Base-by-base conservation (phyloP, 176 grass and related monocot species). In the Coix lacrymajobi region DNA sequence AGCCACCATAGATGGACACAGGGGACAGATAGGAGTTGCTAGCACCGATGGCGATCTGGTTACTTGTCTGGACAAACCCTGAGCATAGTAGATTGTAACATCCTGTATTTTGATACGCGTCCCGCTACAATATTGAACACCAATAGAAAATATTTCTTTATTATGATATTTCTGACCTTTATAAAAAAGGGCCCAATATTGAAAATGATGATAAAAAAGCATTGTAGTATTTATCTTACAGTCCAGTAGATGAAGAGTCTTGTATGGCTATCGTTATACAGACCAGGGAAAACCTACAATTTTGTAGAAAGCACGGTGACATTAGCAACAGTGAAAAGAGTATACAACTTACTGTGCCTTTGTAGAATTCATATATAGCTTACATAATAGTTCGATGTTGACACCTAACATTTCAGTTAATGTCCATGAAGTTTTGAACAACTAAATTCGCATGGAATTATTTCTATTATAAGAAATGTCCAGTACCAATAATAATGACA, bases 171-270 rank as follows among this genome's bases (percentile, higher is more conserved):
- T 37, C 36, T 6, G 3, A 37, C 5, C 36, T 0, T 37, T 2
- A 2, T 4, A 33, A 33, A 83, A 56, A 7, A 43, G 6, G 0
- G 0, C 4, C 5, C 26, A 2, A 44, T 78, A 32, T 56, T 48
- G 6, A 12, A 22, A 49, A 24, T 49, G 30, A 56, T 15, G 16
- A 70, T 58, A n/a, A 71, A 67, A 69, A 67, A 75, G 69, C 39
- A 81, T 64, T 63, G 36, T 49, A 30, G 54, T 39, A 28, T 57
- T 71, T 60, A 74, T 88, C 90, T 93, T 89, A 91, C 93, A 67
- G 93, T 96, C 90, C 88, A 96, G 54, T 89, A 93, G 79, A 91
- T 96, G 68, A 96, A 96, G 17, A 96, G 77, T 25, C 88, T 93
- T 49, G 90, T 89, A 78, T 87, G 85, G 43, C 85, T 91, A 39